phyloP scores from a whole-genome alignment of 169 alveolate species.

The Blepharisma undulans region DNA sequence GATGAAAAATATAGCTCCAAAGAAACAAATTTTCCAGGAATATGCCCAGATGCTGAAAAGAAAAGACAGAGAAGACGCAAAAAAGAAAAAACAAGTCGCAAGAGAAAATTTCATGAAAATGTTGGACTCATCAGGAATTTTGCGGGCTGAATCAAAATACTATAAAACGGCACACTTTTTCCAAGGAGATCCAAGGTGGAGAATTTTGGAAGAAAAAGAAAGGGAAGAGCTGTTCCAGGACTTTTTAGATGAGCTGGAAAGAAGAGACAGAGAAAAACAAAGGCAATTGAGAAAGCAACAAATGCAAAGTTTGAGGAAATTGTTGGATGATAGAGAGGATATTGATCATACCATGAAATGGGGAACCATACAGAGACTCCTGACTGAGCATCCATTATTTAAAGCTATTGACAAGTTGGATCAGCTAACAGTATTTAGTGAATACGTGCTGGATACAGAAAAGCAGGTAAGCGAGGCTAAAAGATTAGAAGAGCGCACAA shows the following conservation, averaged over 20 bases:
- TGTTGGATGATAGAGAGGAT: slow-evolving; percentile 34
- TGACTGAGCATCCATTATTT: slow-evolving; percentile 20
- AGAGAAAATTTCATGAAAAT: slow-evolving; percentile 44
- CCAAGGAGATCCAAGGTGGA: slow-evolving; percentile 45
- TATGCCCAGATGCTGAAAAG: slow-evolving; percentile 22
- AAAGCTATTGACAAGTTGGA: slow-evolving; percentile 36
- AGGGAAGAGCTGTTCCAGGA: slow-evolving; percentile 48
- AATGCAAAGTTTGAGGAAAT: slow-evolving; percentile 5
- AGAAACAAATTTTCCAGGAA: slow-evolving; percentile 44
- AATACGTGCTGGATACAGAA: slow-evolving; percentile 36
- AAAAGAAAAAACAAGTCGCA: slow-evolving; percentile 38
- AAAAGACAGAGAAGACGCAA: slow-evolving; percentile 38
- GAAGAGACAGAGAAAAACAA: slow-evolving; percentile 37
- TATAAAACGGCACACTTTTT: slow-evolving; percentile 37
- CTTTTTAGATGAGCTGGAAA: slow-evolving; percentile 44
- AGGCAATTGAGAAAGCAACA: slow-evolving; percentile 27
- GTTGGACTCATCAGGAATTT: slow-evolving; percentile 43
- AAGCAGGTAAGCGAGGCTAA: slow-evolving; percentile 20
- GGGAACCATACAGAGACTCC: background rate
- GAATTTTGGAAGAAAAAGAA: slow-evolving; percentile 48
- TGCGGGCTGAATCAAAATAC: slow-evolving; percentile 36
- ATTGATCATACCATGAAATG: slow-evolving; percentile 35
- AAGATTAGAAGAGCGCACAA: background rate
- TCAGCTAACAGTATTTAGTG: slow-evolving; percentile 1
- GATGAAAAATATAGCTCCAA: slow-evolving; percentile 37